Conservation (phyloP, 805 yeast species). For the Teunomyces gatunensis region DNA sequence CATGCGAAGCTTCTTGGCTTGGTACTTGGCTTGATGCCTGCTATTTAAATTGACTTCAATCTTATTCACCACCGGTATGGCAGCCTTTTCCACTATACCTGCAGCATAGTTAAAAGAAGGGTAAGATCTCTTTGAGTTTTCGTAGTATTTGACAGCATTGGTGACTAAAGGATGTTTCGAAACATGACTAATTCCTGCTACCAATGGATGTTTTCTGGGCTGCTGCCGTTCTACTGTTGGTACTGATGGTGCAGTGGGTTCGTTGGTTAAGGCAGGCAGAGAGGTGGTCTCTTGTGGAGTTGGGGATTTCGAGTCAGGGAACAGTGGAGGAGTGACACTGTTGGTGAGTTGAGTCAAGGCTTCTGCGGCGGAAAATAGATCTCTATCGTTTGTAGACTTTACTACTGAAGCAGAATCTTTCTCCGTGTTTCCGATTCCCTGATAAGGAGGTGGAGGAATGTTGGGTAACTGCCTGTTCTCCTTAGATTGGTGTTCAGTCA, state of each 20-base stretch:
- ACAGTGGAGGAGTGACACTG: conserved; percentile 17
- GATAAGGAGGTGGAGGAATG: conserved; percentile 1
- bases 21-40: conserved; percentile 30
- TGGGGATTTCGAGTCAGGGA: conserved; percentile 10
- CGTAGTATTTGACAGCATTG: conserved; percentile 49
- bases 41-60: conserved; percentile 46
- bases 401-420: background rate
- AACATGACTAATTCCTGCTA: conserved; percentile 36
- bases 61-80: conserved; percentile 51
- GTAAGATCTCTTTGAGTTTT: conserved; percentile 43
- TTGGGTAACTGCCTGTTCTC: background rate
- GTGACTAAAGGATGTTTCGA: conserved; percentile 42
- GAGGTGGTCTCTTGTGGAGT: conserved; percentile 1
- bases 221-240: conserved; percentile 4
- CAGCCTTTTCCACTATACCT: conserved; percentile 55
- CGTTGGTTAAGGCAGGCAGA: conserved; percentile 4
- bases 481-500: background rate
- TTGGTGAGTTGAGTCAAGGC: conserved; percentile 37
- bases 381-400: conserved; percentile 17
- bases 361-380: conserved; percentile 40
- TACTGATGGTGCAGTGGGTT: conserved; percentile 9
- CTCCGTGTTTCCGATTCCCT: background rate
- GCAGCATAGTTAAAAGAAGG: conserved; percentile 59
- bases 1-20: conserved; percentile 9
- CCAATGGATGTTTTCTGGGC: conserved; percentile 35